These are phyloP conservation scores for Pythium monospermum DNA, from an alignment of 352 stramenopile species.

Conservation along the genomic window DNA sequence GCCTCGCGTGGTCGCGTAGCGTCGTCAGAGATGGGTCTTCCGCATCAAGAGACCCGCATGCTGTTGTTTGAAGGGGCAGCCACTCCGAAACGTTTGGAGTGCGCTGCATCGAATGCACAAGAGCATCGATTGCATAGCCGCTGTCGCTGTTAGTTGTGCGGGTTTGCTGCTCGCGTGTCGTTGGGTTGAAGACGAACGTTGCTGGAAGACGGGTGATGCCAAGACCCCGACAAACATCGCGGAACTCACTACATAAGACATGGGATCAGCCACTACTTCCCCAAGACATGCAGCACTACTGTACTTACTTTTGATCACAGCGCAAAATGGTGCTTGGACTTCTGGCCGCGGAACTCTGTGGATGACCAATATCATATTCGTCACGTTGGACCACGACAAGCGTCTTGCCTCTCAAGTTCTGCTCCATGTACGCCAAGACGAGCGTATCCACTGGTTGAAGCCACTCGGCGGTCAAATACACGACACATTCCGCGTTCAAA, in stretches of 20 bases:
- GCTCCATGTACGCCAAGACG: conserved; percentile 19
- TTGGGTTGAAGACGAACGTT: neutral
- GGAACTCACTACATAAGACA: conserved; percentile 8
- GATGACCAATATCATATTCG: neutral
- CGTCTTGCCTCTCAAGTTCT: conserved; percentile 15
- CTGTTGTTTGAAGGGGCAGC: neutral
- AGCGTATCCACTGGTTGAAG: conserved; percentile 26
- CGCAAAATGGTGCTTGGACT: too few species aligned
- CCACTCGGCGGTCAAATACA: conserved; percentile 53
- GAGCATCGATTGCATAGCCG: conserved; percentile 2
- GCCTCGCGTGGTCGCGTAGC: conserved; percentile 37
- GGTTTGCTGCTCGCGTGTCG: neutral
- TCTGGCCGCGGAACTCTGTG: too few species aligned
- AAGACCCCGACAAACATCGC: conserved; percentile 4
- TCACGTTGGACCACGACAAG: conserved; percentile 8
- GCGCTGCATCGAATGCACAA: neutral
- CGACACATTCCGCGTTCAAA: neutral
- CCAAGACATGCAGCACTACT: neutral
- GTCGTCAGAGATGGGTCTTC: conserved; percentile 22
- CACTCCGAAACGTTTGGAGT: conserved; percentile 1
- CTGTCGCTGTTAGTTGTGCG: too few species aligned
- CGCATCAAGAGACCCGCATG: neutral
- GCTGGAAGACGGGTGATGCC: conserved; percentile 4
- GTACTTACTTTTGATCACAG: neutral
- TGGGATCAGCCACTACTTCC: neutral